These are phyloP conservation scores for Cyberlindnera saturnus DNA, from an alignment of 805 yeast genomes.

Conservation along the genomic window DNA sequence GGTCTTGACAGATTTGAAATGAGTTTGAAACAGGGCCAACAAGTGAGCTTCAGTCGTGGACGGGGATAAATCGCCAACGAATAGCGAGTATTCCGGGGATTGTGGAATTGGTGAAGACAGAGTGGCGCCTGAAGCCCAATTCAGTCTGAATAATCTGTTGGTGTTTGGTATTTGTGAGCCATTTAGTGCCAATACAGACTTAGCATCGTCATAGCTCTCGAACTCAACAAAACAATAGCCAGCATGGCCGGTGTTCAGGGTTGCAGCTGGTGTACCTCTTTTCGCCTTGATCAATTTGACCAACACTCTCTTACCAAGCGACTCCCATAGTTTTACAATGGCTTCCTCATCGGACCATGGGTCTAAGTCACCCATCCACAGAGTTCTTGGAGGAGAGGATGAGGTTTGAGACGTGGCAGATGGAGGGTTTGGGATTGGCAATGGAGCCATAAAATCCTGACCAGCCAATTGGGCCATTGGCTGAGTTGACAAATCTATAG, in stretches of 20 bases:
- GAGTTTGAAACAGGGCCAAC: conserved; percentile 62
- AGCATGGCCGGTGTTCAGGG: conserved; percentile 34
- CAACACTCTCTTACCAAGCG: conserved; percentile 46
- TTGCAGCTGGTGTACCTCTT: conserved; percentile 31
- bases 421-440: conserved; percentile 48
- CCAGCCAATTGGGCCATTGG: conserved; percentile 21
- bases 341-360: conserved; percentile 70
- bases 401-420: conserved; percentile 38
- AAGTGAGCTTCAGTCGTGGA: conserved; percentile 76
- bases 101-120: conserved; percentile 63
- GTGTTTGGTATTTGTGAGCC: conserved; percentile 59
- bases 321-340: conserved; percentile 53
- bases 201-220: conserved; percentile 61
- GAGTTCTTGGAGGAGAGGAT: conserved; percentile 53
- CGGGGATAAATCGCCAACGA: conserved; percentile 80
- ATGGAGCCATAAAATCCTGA: conserved; percentile 20
- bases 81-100: conserved; percentile 69
- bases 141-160: conserved; percentile 62
- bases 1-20: conserved; percentile 62
- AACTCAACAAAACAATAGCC: conserved; percentile 82
- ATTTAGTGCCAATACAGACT: conserved; percentile 58
- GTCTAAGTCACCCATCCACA: conserved; percentile 88
- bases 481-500: conserved; percentile 4
- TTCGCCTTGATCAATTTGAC: conserved; percentile 61
- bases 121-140: conserved; percentile 85